Evolutionary conservation across 225 moss, liverwort and hornwort species (phyloP).

Genomic region (Neckera pumila): DNA sequence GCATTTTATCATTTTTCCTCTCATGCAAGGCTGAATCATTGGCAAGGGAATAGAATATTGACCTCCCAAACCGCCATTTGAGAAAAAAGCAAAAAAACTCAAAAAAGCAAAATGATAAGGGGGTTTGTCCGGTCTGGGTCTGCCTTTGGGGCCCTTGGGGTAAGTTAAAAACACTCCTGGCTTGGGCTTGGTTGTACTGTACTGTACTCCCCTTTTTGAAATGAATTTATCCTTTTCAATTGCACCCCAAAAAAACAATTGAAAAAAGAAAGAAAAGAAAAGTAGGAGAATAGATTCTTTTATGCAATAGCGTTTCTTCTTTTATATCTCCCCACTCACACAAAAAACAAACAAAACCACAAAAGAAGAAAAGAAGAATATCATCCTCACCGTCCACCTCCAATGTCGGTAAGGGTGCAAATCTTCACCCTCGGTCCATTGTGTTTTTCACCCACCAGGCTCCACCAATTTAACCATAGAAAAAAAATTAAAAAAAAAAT

Average conservation of each 20-base stretch:
- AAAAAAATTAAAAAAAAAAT: background rate
- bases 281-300: background rate
- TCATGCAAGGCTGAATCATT: background rate
- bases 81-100: background rate
- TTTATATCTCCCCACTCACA: rapidly evolving
- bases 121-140: background rate
- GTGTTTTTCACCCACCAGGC: background rate
- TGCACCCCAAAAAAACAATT: background rate
- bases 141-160: background rate
- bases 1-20: background rate
- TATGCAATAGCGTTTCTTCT: no score
- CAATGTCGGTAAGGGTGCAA: constrained; percentile 4
- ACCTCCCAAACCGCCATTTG: background rate
- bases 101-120: background rate
- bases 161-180: background rate
- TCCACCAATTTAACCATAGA: background rate
- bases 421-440: background rate
- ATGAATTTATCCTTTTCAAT: background rate
- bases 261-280: background rate
- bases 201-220: no score
- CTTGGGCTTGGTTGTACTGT: background rate
- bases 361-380: background rate
- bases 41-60: background rate
- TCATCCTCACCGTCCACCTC: background rate
- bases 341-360: no score